Percentiles rank a stretch among this genome's conserved stretches.
phyloP scores from a whole-genome alignment of 305 asterid species.

The Withania somnifera region DNA sequence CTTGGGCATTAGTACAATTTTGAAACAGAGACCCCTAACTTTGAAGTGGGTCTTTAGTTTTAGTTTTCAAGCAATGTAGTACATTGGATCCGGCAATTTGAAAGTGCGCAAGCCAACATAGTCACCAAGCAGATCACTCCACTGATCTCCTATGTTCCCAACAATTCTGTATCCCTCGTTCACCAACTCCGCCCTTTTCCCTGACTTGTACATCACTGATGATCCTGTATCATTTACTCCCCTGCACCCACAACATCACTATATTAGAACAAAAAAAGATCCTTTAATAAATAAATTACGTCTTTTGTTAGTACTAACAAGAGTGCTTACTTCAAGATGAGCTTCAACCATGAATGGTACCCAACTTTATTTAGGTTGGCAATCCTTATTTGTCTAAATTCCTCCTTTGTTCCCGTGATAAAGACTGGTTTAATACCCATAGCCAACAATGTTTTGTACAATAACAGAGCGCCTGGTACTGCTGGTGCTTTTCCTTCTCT shows the following conservation, averaged over 20 bases:
- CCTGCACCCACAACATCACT: neutral
- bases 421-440: conserved; percentile 24
- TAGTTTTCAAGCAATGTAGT: conserved; percentile 10
- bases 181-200: conserved; percentile 17
- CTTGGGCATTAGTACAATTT: no score
- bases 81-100: conserved; percentile 34
- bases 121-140: conserved; percentile 26
- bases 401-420: conserved; percentile 16
- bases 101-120: conserved; percentile 20
- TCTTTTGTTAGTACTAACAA: no score
- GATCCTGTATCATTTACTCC: conserved; percentile 11
- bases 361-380: conserved; percentile 15
- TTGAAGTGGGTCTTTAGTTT: neutral
- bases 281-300: no score
- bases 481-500: conserved; percentile 21
- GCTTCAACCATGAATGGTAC: conserved; percentile 15
- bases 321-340: conserved; percentile 20
- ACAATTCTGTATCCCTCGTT: conserved; percentile 18
- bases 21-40: neutral
- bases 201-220: conserved; percentile 14
- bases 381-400: neutral
- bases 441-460: conserved; percentile 6
- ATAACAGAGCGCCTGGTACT: conserved; percentile 6
- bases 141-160: conserved; percentile 30
- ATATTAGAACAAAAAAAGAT: neutral